Conservation (phyloP, 164 flowering plant species). For the Nelumbo lutea region DNA sequence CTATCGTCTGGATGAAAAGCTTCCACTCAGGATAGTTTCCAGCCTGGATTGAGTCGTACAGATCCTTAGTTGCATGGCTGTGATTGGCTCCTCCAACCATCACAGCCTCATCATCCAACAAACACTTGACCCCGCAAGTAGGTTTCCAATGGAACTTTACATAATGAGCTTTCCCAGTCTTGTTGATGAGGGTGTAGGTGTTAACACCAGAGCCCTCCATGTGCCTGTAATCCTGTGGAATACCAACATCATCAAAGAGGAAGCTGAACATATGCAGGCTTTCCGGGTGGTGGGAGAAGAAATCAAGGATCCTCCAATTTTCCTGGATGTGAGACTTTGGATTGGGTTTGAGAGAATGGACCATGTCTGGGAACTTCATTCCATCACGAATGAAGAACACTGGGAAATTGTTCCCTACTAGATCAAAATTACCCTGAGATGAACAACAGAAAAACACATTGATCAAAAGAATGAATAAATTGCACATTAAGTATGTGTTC, state of each 20-base stretch:
- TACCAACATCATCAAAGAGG: constrained; percentile 75
- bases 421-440: constrained; percentile 52
- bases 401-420: constrained; percentile 70
- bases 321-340: constrained; percentile 74
- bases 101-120: constrained; percentile 70
- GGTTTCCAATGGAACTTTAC: constrained; percentile 94
- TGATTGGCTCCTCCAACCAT: constrained; percentile 74
- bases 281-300: constrained; percentile 72
- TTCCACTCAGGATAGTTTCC: constrained; percentile 93
- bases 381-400: constrained; percentile 70
- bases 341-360: constrained; percentile 67
- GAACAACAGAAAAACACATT: background rate
- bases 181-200: constrained; percentile 68
- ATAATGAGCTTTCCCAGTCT: constrained; percentile 61
- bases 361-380: constrained; percentile 66
- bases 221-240: constrained; percentile 80
- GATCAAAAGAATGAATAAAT: background rate
- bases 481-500: too few species aligned
- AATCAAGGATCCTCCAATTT: constrained; percentile 60
- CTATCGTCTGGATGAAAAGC: constrained; percentile 70
- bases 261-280: constrained; percentile 67
- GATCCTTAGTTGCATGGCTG: constrained; percentile 90
- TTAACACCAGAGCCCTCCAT: constrained; percentile 88
- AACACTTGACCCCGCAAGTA: constrained; percentile 68
- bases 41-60: constrained; percentile 71